Conservation (phyloP, 345 rosid species). For the Salix caprea region DNA sequence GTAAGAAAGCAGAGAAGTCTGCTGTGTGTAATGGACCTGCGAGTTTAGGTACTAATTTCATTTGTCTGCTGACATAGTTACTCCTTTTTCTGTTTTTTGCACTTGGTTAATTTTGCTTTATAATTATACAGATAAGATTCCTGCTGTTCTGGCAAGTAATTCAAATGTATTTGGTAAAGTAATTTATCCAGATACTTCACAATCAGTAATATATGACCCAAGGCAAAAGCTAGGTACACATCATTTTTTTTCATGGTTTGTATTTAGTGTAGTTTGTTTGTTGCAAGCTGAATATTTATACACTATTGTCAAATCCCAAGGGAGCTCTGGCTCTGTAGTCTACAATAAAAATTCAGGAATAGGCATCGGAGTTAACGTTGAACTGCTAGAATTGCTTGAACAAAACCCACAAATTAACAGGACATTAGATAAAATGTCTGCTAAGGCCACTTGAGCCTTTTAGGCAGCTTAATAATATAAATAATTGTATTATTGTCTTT, state of each 20-base stretch:
- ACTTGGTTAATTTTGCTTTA: conserved; percentile 7
- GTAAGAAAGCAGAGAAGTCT: conserved; percentile 66
- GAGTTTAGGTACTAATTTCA: conserved; percentile 35
- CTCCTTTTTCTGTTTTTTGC: conserved; percentile 2
- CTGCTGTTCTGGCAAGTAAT: conserved; percentile 34
- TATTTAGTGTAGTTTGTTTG: neutral
- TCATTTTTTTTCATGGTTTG: neutral
- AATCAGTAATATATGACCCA: conserved; percentile 67
- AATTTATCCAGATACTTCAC: conserved; percentile 62
- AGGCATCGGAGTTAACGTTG: too few species aligned
- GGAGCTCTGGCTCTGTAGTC: too few species aligned
- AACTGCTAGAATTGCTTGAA: too few species aligned
- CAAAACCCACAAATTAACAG: too few species aligned
- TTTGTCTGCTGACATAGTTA: conserved; percentile 3
- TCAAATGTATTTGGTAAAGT: conserved; percentile 44
- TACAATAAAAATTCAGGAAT: too few species aligned
- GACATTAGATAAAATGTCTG: too few species aligned
- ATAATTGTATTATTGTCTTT: too few species aligned
- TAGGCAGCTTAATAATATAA: too few species aligned
- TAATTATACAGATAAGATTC: conserved; percentile 30
- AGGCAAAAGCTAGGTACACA: conserved; percentile 63
- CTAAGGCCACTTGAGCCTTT: too few species aligned
- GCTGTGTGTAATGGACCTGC: conserved; percentile 43
- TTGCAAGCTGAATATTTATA: neutral
- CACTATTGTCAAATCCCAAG: neutral